Evolutionary conservation across 129 eudicot genomes (phyloP), one percentile per base, ranked within the genome.

Genomic region (Solidago caesia): DNA sequence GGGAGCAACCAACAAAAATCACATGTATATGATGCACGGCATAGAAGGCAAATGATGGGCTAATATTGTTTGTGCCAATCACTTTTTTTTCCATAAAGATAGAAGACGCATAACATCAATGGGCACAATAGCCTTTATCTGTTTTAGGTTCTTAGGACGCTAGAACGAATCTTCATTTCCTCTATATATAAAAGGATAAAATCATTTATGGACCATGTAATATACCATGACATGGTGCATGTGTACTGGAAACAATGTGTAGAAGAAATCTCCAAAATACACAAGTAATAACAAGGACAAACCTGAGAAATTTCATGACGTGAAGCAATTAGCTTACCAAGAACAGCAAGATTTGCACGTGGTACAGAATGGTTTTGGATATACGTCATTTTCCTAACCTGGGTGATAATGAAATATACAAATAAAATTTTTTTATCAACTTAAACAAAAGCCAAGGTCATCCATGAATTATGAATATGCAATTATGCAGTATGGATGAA

Each of bases 221-320:
- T 53, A 64, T 61, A 74, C 41, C 43, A 39, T 39, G 27, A 14
- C 59, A 67, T 66, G 74, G n/a, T 60, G 15, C 46, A 60, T 73
- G 44, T 67, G 58, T 58, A 44, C 65, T 44, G 33, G 13, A 27
- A 55, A 76, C 39, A 70, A 42, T 33, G 41, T 63, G 29, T 43
- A 63, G 27, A 69, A 69, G 59, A 56, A 14, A 48, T 27, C 43
- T 11, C 13, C 6, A 44, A 65, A 56, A 60, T 44, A 26, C 42
- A 46, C 44, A 75, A 74, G 33, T 52, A 7, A 26, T 45, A 51
- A 70, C 65, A 63, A 70, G 45, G 21, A 77, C 61, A 48, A 71
- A 88, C 98, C 97, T 94, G 88, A 65, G 98, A 87, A 76, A 94
- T 79, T 70, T 94, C 98, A 76, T 94, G 96, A 47, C 98, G 96